Evolutionary conservation across 805 yeast species (phyloP).

Genomic region (Hanseniaspora lindneri): DNA sequence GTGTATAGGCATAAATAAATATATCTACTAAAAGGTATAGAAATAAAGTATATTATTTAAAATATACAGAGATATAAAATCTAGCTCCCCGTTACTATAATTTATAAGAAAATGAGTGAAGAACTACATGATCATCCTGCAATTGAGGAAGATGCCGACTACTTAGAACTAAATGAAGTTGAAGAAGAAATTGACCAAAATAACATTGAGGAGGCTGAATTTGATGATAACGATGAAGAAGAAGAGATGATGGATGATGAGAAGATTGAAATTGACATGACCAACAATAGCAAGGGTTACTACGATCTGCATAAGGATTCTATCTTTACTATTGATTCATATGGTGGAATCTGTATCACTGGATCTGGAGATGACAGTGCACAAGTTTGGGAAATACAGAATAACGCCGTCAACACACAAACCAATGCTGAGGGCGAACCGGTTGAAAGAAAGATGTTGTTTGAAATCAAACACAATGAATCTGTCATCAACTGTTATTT

Average conservation of each 20-base stretch:
- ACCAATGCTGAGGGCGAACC: slow-evolving; percentile 42
- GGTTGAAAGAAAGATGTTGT: slow-evolving; percentile 69
- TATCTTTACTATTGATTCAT: slow-evolving; percentile 65
- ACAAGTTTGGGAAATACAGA: slow-evolving; percentile 60
- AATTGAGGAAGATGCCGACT: slow-evolving; percentile 26
- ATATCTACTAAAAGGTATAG: neutral
- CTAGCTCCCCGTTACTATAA: neutral
- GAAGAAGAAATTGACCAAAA: slow-evolving; percentile 28
- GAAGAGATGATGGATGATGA: slow-evolving; percentile 34
- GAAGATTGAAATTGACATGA: slow-evolving; percentile 64
- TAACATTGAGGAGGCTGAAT: slow-evolving; percentile 26
- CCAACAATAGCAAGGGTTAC: slow-evolving; percentile 79
- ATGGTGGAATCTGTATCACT: slow-evolving; percentile 72
- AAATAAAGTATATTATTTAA: too few relatives aligned
- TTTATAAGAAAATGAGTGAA: slow-evolving; percentile 6
- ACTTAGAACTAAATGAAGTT: slow-evolving; percentile 35
- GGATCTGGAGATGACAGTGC: slow-evolving; percentile 95
- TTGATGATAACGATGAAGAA: slow-evolving; percentile 31
- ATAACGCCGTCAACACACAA: slow-evolving; percentile 12
- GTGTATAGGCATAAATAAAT: too few relatives aligned
- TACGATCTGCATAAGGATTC: slow-evolving; percentile 88
- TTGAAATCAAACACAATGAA: slow-evolving; percentile 77
- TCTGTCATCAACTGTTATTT: slow-evolving; percentile 78
- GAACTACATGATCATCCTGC: slow-evolving; percentile 15
- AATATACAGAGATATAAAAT: too few relatives aligned